phyloP scores from a whole-genome alignment of 2,329 filamentous ascomycete genomes.

The Fusarium sp. region DNA sequence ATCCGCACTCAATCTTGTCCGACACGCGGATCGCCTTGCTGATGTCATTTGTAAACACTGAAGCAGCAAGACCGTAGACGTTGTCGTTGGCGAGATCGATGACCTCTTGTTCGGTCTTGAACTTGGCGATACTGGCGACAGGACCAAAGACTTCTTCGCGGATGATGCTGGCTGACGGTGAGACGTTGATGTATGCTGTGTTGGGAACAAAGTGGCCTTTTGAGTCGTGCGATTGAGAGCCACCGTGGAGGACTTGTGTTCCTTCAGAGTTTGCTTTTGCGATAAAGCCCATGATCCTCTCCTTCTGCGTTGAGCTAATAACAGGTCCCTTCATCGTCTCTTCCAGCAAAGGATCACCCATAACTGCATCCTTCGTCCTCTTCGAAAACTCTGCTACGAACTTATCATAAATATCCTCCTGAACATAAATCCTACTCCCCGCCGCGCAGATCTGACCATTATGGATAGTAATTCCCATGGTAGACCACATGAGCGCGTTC shows the following conservation, averaged over 20 bases:
- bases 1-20: conserved; percentile 66
- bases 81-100: conserved; percentile 9
- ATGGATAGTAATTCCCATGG: conserved; percentile 58
- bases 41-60: conserved; percentile 63
- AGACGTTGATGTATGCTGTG: conserved; percentile 45
- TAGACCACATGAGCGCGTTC: conserved; percentile 64
- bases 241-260: conserved; percentile 27
- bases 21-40: conserved; percentile 40
- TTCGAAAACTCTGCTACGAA: conserved; percentile 11
- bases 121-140: conserved; percentile 21
- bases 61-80: conserved; percentile 18
- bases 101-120: conserved; percentile 25
- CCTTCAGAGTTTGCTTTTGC: conserved; percentile 27
- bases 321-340: conserved; percentile 49
- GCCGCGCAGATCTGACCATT: conserved; percentile 70
- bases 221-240: conserved; percentile 5
- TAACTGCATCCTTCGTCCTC: conserved; percentile 11
- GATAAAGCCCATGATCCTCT: conserved; percentile 56
- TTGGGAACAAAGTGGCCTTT: conserved; percentile 44
- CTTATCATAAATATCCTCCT: conserved; percentile 61
- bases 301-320: conserved; percentile 71
- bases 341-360: conserved; percentile 37
- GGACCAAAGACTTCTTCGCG: conserved; percentile 29
- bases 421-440: conserved; percentile 67
- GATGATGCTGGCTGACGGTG: conserved; percentile 4